A percentile compares a stretch with the other conserved stretches of the same genome.
These are phyloP conservation scores for Ormosia semicastrata DNA, from an alignment of 306 rosid genomes.

Conservation along the genomic window DNA sequence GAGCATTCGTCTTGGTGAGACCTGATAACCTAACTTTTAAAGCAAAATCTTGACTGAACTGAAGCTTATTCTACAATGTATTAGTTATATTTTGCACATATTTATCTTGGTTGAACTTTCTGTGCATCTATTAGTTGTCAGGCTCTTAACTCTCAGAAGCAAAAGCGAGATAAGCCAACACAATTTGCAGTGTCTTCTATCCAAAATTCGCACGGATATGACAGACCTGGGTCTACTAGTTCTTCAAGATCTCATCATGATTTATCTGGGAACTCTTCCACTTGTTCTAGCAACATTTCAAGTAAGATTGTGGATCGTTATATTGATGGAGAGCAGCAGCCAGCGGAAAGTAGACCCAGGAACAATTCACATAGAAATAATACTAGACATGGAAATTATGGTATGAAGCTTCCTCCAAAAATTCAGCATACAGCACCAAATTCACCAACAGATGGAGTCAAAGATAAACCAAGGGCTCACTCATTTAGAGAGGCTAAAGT, in stretches of 20 bases:
- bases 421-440: slow-evolving; percentile 60
- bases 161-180: slow-evolving; percentile 44
- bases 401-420: slow-evolving; percentile 74
- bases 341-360: slow-evolving; percentile 45
- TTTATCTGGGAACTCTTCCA: slow-evolving; percentile 78
- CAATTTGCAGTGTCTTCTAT: slow-evolving; percentile 40
- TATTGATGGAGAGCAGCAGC: slow-evolving; percentile 90
- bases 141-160: slow-evolving; percentile 55
- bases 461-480: slow-evolving; percentile 56
- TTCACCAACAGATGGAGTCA: slow-evolving; percentile 60
- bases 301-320: slow-evolving; percentile 74
- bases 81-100: not conserved
- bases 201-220: slow-evolving; percentile 38
- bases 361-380: slow-evolving; percentile 45
- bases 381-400: slow-evolving; percentile 47
- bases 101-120: slow-evolving; percentile 19
- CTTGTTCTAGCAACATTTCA: slow-evolving; percentile 66
- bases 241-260: slow-evolving; percentile 61
- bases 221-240: slow-evolving; percentile 53
- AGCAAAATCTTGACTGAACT: slow-evolving; percentile 20
- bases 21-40: slow-evolving; percentile 2
- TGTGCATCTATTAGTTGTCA: slow-evolving; percentile 44
- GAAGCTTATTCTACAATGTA: not conserved
- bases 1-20: slow-evolving; percentile 77
- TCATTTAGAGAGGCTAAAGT: slow-evolving; percentile 73